Conservation (phyloP, 768 basidiomycete genomes). For the Lactarius hengduanensis region DNA sequence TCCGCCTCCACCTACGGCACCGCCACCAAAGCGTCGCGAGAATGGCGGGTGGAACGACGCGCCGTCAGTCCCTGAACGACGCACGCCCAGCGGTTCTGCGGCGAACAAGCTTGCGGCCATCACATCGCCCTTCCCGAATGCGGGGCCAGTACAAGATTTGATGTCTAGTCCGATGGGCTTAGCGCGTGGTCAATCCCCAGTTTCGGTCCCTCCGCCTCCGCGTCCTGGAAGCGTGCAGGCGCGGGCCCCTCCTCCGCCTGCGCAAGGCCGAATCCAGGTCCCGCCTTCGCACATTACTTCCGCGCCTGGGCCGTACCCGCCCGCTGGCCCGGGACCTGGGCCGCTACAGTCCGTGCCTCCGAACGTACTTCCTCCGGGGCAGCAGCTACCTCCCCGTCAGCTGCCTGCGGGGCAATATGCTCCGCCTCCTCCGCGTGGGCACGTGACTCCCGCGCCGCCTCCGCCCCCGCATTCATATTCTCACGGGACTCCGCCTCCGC, state of each 20-base stretch:
- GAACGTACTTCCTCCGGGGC: slow-evolving; percentile 19
- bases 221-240: slow-evolving; percentile 54
- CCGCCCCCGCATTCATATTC: slow-evolving; percentile 36
- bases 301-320: slow-evolving; percentile 18
- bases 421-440: slow-evolving; percentile 35
- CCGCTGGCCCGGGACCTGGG: neutral
- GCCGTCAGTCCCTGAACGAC: slow-evolving; percentile 51
- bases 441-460: slow-evolving; percentile 22
- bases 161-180: slow-evolving; percentile 27
- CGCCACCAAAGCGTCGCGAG: slow-evolving; percentile 48
- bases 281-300: slow-evolving; percentile 14
- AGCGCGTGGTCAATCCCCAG: slow-evolving; percentile 41
- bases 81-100: slow-evolving; percentile 49
- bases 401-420: slow-evolving; percentile 41
- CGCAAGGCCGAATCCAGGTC: slow-evolving; percentile 14
- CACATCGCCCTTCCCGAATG: slow-evolving; percentile 85
- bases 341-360: slow-evolving; percentile 10
- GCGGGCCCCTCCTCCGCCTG: slow-evolving; percentile 24
- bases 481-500: slow-evolving; percentile 40
- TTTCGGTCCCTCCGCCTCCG: slow-evolving; percentile 53
- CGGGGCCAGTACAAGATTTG: slow-evolving; percentile 35
- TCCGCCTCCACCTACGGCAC: slow-evolving; percentile 56
- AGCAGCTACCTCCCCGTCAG: slow-evolving; percentile 31
- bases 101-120: slow-evolving; percentile 67
- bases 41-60: slow-evolving; percentile 94